A percentile compares a stretch with the other conserved stretches of the same genome.
phyloP scores from a whole-genome alignment of 805 yeast genomes.

The Barnettozyma vustinii region DNA sequence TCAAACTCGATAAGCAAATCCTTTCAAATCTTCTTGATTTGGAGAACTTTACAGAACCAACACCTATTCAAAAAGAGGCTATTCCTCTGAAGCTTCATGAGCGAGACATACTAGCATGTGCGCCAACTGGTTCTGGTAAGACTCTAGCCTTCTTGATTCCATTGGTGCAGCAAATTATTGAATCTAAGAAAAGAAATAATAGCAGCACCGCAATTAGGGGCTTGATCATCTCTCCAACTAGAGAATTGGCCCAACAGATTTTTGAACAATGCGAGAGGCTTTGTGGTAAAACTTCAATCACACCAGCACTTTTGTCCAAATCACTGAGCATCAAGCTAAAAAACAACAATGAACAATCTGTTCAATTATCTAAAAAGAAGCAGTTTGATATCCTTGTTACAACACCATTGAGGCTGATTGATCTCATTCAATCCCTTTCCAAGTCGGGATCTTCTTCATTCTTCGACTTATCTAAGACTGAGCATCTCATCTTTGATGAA shows the following conservation, averaged over 20 bases:
- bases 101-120: constrained; percentile 86
- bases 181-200: constrained; percentile 15
- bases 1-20: constrained; percentile 49
- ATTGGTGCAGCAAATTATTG: constrained; percentile 48
- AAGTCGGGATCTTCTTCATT: constrained; percentile 19
- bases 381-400: constrained; percentile 78
- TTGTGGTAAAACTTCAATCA: constrained; percentile 39
- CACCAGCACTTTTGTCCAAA: constrained; percentile 63
- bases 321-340: constrained; percentile 64
- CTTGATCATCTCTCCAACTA: constrained; percentile 86
- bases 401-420: constrained; percentile 86
- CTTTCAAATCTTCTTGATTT: constrained; percentile 55
- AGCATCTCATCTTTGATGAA: constrained; percentile 83
- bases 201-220: constrained; percentile 53
- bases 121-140: constrained; percentile 98
- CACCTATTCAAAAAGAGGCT: constrained; percentile 89
- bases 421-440: constrained; percentile 54
- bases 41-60: constrained; percentile 79
- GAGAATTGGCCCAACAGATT: constrained; percentile 87
- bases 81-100: constrained; percentile 67
- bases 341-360: constrained; percentile 33
- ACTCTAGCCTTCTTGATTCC: constrained; percentile 89
- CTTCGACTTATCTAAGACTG: constrained; percentile 59
- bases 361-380: constrained; percentile 42
- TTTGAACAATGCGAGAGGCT: constrained; percentile 60